Evolutionary conservation across 495 filamentous ascomycete species (phyloP), one percentile per base, ranked within the genome.

Genomic region (Hypoxylon lienhwacheense): DNA sequence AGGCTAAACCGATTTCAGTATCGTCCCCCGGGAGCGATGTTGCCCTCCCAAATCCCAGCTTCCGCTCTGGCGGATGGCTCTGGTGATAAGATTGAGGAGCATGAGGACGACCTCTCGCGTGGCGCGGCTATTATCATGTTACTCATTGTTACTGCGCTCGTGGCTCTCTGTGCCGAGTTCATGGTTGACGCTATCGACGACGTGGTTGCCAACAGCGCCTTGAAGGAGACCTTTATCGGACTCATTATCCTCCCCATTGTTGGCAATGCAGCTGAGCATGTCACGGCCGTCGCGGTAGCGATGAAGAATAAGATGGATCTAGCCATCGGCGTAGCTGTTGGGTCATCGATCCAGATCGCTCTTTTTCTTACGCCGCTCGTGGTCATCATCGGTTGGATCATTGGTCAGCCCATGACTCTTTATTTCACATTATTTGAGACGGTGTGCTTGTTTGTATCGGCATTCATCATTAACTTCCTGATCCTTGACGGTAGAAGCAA

Each of bases 231-330:
- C 5, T 95, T 96, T 61, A 87, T 95, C 61, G 90, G 90, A 45
- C 73, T 96, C 3, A 95, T 96, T 65, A 85, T 95, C 55, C 71
- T 95, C 1, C 90, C 91, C 15, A 91, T 96, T 53, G 89, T 96
- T 7, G 89, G 90, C 47, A 96, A 96, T 59, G 90, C 91, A 0
- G 91, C 90, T 0, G 90, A 96, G 74, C 90, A 96, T 75, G 87
- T 93, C 5, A 95, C 90, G 1, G 89, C 91, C 1, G 87, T 96
- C 28, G 88, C 83, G 19, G 90, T 95, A 5, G 90, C 91, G 4
- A 79, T 81, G 55, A 96, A 95, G 77, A 95, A 96, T 73, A 96
- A 96, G 75, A 95, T 96, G 90, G 90, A 96, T 74, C 75, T 95
- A 20, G 86, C 91, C 0, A 95, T 96, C 55, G 90, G 89, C 60